Evolutionary conservation across 345 rosid species (phyloP).

Genomic region (Combretum micranthum): DNA sequence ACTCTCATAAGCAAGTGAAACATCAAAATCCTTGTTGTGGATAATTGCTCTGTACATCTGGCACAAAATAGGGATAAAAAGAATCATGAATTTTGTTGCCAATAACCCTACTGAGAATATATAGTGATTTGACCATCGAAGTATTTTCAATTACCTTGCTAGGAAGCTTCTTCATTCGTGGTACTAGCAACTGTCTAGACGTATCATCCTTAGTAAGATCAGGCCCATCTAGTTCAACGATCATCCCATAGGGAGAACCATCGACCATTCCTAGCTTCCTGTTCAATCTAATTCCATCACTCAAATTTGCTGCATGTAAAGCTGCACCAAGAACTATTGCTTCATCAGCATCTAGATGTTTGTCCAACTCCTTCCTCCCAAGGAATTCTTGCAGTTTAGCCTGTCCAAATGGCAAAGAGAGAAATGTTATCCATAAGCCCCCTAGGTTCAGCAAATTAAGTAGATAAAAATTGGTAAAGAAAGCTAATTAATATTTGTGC

Average conservation of each 20-base stretch:
- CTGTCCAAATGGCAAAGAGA: conserved; percentile 30
- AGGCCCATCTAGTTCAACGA: conserved; percentile 78
- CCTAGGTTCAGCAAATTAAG: neutral
- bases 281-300: conserved; percentile 96
- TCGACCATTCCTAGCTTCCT: conserved; percentile 94
- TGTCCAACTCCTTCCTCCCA: conserved; percentile 85
- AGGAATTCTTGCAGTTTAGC: conserved; percentile 87
- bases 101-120: too few species aligned
- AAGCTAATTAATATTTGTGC: too few species aligned
- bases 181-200: conserved; percentile 69
- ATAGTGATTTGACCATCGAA: too few species aligned
- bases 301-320: conserved; percentile 93
- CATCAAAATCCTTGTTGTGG: conserved; percentile 84
- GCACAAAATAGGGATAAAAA: neutral
- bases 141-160: conserved; percentile 57
- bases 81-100: neutral
- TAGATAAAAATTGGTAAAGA: too few species aligned
- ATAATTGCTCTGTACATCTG: conserved; percentile 88
- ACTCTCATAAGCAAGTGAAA: conserved; percentile 73
- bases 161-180: conserved; percentile 92
- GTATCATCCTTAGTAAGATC: conserved; percentile 59
- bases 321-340: conserved; percentile 94
- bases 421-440: neutral
- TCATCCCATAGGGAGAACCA: conserved; percentile 79
- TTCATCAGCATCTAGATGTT: conserved; percentile 99